Evolutionary conservation across 1,139 yeast genomes (phyloP), one percentile per base, ranked within the genome.

Genomic region (Geotrichum phurueaensis): DNA sequence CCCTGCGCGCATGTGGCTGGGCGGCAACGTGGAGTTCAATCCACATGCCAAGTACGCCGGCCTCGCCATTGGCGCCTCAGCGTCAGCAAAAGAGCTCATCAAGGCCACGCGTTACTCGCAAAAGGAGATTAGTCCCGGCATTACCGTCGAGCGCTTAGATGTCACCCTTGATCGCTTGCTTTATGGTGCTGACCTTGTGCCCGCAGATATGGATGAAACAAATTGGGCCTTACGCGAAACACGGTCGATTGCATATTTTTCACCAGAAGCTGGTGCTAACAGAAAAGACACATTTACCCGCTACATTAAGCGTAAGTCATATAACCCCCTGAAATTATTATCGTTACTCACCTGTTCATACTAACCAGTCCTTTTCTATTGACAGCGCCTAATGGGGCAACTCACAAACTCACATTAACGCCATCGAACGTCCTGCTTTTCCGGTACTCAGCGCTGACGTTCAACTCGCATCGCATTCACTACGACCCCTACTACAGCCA

Each of bases 381-480:
- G 23, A 57, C 56, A 62, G 65, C 70, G 6, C 66, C 69, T 7
- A 13, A 55, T 4, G 49, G 51, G 2, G 59, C 61, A 12, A 56
- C 62, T 18, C 62, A 60, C 59, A 49, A 66, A 6, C 71, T 69
- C 47, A 54, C 65, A 2, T 53, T 75, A 25, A 65, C 65, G 1
- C 76, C 77, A 1, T 63, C 76, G 12, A 68, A 62, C 60, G 68
- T 69, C 13, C 65, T 78, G 52, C 72, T 84, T 23, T 77, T 85
- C 67, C 76, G 90, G 63, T 89, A 84, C 73, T 85, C 94, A 53
- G 85, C 87, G 45, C 73, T 92, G 60, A 85, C 95, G 0, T 84
- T 84, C 74, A 94, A 94, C 70, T 79, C 94, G 5, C 99, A 94
- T 71, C 80, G 81, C 61, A 89, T 94, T 52, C 99, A 94, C 71